A percentile compares a stretch with the other conserved stretches of the same genome.
Evolutionary conservation across 2,329 filamentous ascomycete genomes (phyloP).

Genomic region (Endothia cerciana): DNA sequence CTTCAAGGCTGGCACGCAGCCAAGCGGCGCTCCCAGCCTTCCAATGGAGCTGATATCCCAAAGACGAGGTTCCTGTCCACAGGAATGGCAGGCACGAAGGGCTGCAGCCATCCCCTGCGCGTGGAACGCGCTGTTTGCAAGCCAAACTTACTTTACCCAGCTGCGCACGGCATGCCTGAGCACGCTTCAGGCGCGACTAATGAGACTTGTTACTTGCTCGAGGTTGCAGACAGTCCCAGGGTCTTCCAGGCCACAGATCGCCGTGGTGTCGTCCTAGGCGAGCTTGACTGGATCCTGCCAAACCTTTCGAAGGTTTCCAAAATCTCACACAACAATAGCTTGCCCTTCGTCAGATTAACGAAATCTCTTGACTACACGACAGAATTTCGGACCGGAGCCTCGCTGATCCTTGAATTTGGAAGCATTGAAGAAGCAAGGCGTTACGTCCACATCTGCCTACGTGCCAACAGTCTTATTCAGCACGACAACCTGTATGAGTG

Average conservation of each 20-base stretch:
- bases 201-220: neutral
- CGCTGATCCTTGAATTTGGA: conserved; percentile 14
- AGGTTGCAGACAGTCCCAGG: neutral
- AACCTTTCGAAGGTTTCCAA: conserved; percentile 8
- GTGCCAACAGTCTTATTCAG: neutral
- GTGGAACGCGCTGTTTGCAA: conserved; percentile 22
- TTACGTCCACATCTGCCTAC: neutral
- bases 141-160: conserved; percentile 20
- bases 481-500: neutral
- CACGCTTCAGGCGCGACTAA: conserved; percentile 1
- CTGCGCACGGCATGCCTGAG: neutral
- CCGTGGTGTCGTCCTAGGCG: neutral
- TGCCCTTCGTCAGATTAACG: conserved; percentile 10
- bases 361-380: neutral
- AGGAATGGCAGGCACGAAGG: neutral
- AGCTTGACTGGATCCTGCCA: conserved; percentile 25
- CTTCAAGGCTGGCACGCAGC: neutral
- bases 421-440: conserved; percentile 22
- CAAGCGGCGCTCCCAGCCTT: conserved; percentile 13
- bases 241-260: conserved; percentile 14
- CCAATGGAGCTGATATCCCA: conserved; percentile 11
- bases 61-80: conserved; percentile 8
- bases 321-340: neutral
- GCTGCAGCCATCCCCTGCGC: neutral
- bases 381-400: neutral